phyloP scores from a whole-genome alignment of 148 eudicot genomes.

The Talinum fruticosum region DNA sequence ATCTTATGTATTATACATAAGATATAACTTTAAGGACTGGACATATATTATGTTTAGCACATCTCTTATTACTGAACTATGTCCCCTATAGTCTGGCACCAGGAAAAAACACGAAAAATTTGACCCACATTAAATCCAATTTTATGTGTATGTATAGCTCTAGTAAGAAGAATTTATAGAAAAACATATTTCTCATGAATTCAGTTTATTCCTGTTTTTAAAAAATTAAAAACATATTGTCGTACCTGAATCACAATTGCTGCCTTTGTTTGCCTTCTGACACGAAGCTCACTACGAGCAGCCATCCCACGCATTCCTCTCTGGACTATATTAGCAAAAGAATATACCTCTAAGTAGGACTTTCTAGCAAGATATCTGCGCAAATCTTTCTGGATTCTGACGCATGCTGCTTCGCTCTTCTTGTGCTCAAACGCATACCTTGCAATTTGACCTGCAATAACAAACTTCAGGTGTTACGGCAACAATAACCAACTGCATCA shows the following conservation, averaged over 20 bases:
- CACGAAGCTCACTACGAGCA: constrained; percentile 57
- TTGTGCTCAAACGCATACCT: constrained; percentile 41
- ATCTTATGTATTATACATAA: no score
- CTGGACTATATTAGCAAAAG: constrained; percentile 57
- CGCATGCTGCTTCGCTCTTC: constrained; percentile 65
- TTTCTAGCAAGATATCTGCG: constrained; percentile 60
- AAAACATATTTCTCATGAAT: not conserved
- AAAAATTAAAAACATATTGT: not conserved
- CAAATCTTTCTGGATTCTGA: constrained; percentile 64
- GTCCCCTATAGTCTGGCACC: no score
- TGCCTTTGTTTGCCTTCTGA: constrained; percentile 50
- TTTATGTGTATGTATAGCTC: not conserved
- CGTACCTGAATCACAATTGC: constrained; percentile 72
- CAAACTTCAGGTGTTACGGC: constrained; percentile 1
- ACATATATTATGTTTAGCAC: no score
- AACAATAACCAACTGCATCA: not conserved
- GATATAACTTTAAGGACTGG: no score
- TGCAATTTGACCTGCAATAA: constrained; percentile 58
- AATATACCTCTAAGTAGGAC: constrained; percentile 39
- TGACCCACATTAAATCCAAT: no score
- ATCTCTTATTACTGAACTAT: no score
- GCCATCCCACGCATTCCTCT: constrained; percentile 68
- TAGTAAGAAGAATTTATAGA: not conserved
- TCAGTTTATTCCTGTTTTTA: not conserved
- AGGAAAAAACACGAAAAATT: no score